A percentile compares a stretch with the other conserved stretches of the same genome.
Evolutionary conservation across 2,329 filamentous ascomycete species (phyloP).

Genomic region (Aspergillus puulaauensis): DNA sequence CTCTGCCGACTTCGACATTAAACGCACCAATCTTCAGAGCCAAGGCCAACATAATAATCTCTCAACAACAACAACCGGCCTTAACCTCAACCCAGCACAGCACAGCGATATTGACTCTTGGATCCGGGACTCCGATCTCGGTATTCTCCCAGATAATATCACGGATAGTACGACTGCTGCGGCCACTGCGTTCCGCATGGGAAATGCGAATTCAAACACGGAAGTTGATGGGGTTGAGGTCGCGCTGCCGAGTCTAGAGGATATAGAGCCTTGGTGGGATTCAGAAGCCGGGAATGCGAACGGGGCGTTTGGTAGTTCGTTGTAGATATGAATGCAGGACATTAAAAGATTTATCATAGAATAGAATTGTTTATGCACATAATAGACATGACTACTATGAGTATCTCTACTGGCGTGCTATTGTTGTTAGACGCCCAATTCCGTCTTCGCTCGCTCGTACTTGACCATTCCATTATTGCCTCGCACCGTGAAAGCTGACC

Average conservation of each 20-base stretch:
- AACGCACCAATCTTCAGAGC: neutral
- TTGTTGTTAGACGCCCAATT: no score
- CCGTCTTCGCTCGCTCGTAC: no score
- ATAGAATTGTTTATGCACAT: no score
- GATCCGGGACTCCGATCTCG: constrained; percentile 29
- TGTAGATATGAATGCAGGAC: neutral
- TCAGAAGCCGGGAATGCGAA: constrained; percentile 1
- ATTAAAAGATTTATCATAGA: no score
- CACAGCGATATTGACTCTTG: constrained; percentile 27
- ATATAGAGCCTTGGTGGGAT: constrained; percentile 36
- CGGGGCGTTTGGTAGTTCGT: neutral
- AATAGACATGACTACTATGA: no score
- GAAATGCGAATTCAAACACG: neutral
- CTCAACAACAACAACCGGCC: constrained; percentile 3
- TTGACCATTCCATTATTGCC: no score
- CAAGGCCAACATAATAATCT: neutral
- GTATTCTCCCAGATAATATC: constrained; percentile 23
- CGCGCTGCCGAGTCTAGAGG: constrained; percentile 20
- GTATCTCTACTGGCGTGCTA: no score
- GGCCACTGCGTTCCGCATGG: constrained; percentile 9
- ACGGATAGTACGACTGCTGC: constrained; percentile 4
- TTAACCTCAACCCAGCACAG: constrained; percentile 8
- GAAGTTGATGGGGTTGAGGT: constrained; percentile 6
- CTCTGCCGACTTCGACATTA: neutral
- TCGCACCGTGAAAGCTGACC: no score